Percentiles rank a stretch among this genome's conserved stretches.
phyloP scores from a whole-genome alignment of 257 asterid genomes.

The Catharanthus roseus region DNA sequence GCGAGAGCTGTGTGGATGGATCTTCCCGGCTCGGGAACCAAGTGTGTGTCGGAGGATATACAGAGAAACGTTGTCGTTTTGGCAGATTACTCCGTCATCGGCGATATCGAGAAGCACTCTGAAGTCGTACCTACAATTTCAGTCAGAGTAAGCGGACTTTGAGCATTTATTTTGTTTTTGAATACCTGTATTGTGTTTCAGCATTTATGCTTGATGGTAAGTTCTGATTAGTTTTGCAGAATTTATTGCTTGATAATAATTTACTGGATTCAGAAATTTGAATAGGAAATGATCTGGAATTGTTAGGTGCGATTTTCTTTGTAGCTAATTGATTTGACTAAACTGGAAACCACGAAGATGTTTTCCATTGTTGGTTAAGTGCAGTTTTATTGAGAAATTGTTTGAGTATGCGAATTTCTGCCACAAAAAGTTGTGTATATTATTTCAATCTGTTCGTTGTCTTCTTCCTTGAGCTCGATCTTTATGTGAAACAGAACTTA shows the following conservation, averaged over 20 bases:
- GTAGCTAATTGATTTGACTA: neutral
- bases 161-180: neutral
- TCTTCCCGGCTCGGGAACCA: slow-evolving; percentile 59
- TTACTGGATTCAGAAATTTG: neutral
- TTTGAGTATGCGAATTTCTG: neutral
- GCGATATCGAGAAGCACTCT: slow-evolving; percentile 39
- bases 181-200: neutral
- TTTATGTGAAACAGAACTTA: neutral
- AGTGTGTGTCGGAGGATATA: slow-evolving; percentile 76
- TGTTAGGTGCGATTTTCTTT: neutral
- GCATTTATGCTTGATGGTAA: neutral
- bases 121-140: slow-evolving; percentile 50
- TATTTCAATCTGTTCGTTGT: neutral
- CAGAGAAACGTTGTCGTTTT: slow-evolving; percentile 67
- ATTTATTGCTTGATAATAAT: too few relatives aligned
- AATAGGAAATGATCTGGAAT: neutral
- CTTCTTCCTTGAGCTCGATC: neutral
- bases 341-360: too few relatives aligned
- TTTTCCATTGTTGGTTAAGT: neutral
- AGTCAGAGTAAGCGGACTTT: slow-evolving; percentile 44
- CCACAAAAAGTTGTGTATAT: neutral
- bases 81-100: slow-evolving; percentile 60
- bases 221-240: too few relatives aligned
- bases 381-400: too few relatives aligned
- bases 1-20: slow-evolving; percentile 70